phyloP scores from a whole-genome alignment of 768 basidiomycete genomes.

The Stropharia rugosoannulata region DNA sequence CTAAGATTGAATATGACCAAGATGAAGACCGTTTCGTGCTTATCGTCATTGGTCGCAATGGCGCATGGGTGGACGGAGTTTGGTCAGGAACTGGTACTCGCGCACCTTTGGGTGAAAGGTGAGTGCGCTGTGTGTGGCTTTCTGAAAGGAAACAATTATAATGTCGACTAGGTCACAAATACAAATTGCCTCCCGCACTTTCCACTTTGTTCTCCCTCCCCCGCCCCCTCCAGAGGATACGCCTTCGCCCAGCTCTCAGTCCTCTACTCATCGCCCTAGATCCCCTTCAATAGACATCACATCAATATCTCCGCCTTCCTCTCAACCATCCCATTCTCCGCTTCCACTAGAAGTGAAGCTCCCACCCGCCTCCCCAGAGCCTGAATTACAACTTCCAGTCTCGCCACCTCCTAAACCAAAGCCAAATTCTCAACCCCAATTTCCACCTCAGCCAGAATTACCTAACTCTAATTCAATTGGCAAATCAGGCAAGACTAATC shows the following conservation, averaged over 20 bases:
- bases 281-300: conserved; percentile 85
- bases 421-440: conserved; percentile 32
- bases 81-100: conserved; percentile 89
- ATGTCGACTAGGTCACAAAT: conserved; percentile 75
- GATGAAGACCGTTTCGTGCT: conserved; percentile 87
- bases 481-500: conserved; percentile 44
- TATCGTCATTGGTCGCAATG: conserved; percentile 92
- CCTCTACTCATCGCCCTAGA: conserved; percentile 63
- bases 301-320: conserved; percentile 80
- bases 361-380: conserved; percentile 40
- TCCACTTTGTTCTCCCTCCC: conserved; percentile 95
- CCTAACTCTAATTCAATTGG: conserved; percentile 64
- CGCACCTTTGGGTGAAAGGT: conserved; percentile 87
- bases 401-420: conserved; percentile 27
- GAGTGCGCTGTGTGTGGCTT: neutral
- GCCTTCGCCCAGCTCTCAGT: conserved; percentile 76
- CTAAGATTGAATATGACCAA: conserved; percentile 92
- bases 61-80: conserved; percentile 97
- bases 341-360: conserved; percentile 54
- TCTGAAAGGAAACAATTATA: conserved; percentile 9
- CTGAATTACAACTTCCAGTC: conserved; percentile 36
- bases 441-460: conserved; percentile 48
- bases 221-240: conserved; percentile 78
- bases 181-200: conserved; percentile 95
- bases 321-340: conserved; percentile 75